Conservation (phyloP, 371 early-diverging fungal genomes). For the Mucor velutinosus region DNA sequence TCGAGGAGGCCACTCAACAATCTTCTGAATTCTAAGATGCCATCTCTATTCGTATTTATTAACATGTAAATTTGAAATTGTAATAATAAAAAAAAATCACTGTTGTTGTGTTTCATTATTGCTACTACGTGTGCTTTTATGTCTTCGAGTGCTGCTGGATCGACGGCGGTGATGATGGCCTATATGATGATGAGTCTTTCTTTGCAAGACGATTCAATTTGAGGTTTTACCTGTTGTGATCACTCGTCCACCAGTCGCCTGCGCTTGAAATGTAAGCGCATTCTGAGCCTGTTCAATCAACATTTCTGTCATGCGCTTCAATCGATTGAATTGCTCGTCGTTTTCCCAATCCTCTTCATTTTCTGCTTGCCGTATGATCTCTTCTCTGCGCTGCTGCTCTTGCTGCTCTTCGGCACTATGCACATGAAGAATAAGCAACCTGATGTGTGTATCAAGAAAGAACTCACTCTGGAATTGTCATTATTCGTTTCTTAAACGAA, state of each 20-base stretch:
- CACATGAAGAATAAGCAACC: background rate
- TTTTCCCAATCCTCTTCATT: constrained; percentile 38
- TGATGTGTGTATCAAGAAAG: background rate
- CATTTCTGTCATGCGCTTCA: constrained; percentile 33
- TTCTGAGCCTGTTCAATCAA: constrained; percentile 38
- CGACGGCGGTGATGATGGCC: background rate
- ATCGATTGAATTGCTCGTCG: constrained; percentile 33
- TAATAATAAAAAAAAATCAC: too few relatives aligned
- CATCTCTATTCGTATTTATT: background rate
- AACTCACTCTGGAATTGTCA: constrained; percentile 5
- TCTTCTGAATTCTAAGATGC: constrained; percentile 7
- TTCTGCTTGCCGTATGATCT: background rate
- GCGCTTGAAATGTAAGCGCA: constrained; percentile 29
- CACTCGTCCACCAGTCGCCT: constrained; percentile 25
- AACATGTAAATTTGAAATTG: background rate
- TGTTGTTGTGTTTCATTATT: background rate
- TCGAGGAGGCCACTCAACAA: constrained; percentile 14
- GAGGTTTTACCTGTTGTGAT: background rate
- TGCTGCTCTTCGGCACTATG: background rate
- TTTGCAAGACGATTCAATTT: background rate
- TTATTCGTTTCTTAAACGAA: constrained; percentile 34
- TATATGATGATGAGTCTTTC: background rate
- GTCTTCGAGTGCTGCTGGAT: background rate
- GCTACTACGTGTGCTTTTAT: background rate
- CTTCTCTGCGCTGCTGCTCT: background rate